A percentile compares a stretch with the other conserved stretches of the same genome.
These are phyloP conservation scores for Dalbergia cultrata DNA, from an alignment of 306 rosid genomes.

Conservation along the genomic window DNA sequence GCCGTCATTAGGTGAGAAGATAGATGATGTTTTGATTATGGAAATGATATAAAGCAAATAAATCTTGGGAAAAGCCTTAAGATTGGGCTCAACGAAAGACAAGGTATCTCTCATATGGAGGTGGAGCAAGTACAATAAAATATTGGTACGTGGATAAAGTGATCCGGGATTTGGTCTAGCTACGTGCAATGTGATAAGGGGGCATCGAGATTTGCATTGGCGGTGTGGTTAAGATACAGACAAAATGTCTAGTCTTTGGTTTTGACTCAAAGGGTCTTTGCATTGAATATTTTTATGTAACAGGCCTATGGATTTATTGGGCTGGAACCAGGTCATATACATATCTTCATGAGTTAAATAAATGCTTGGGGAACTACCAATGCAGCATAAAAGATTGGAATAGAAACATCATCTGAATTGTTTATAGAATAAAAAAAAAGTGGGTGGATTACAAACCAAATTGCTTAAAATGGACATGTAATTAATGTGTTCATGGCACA, in stretches of 20 bases:
- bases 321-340: constrained; percentile 48
- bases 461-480: constrained; percentile 43
- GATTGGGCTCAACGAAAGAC: constrained; percentile 30
- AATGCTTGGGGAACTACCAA: constrained; percentile 43
- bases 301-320: constrained; percentile 30
- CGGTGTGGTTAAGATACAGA: constrained; percentile 47
- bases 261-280: constrained; percentile 56
- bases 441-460: constrained; percentile 41
- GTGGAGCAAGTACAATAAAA: constrained; percentile 44
- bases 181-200: constrained; percentile 45
- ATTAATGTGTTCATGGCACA: constrained; percentile 66
- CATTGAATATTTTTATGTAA: constrained; percentile 9
- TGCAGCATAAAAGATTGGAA: constrained; percentile 68
- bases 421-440: constrained; percentile 49
- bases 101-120: constrained; percentile 42
- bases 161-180: constrained; percentile 47
- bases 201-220: constrained; percentile 65
- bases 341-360: constrained; percentile 33
- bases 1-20: constrained; percentile 2
- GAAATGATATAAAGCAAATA: not conserved
- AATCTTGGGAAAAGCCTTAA: constrained; percentile 37
- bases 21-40: not conserved
- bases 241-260: constrained; percentile 62
- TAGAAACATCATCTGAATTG: constrained; percentile 70
- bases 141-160: constrained; percentile 39